Evolutionary conservation across 352 stramenopile species (phyloP).

Genomic region (Globisporangium viniferum): DNA sequence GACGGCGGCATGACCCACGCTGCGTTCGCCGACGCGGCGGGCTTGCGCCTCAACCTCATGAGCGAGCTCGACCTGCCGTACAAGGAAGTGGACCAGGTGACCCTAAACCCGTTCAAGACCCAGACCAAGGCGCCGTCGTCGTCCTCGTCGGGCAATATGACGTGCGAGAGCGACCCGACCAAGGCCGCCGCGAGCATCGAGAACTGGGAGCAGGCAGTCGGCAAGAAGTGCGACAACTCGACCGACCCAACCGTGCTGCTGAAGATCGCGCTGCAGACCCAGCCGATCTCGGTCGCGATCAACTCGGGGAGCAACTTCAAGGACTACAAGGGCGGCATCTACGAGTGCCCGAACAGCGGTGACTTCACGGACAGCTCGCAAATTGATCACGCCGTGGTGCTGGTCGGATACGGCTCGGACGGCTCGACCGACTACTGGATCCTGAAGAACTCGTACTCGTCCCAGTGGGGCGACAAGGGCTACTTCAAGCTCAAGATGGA

Average conservation of each 20-base stretch:
- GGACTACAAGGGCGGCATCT: slow-evolving; percentile 76
- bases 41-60: slow-evolving; percentile 46
- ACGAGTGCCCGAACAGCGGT: slow-evolving; percentile 67
- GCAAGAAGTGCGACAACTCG: slow-evolving; percentile 47
- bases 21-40: slow-evolving; percentile 70
- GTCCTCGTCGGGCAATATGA: slow-evolving; percentile 24
- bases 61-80: slow-evolving; percentile 68
- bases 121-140: slow-evolving; percentile 9
- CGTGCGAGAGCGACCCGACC: slow-evolving; percentile 32
- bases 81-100: slow-evolving; percentile 38
- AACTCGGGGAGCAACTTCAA: slow-evolving; percentile 79
- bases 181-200: slow-evolving; percentile 59
- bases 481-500: slow-evolving; percentile 65
- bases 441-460: slow-evolving; percentile 81
- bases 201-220: slow-evolving; percentile 66
- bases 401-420: slow-evolving; percentile 66
- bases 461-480: slow-evolving; percentile 66
- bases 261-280: slow-evolving; percentile 61
- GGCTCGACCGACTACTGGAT: slow-evolving; percentile 64
- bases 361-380: slow-evolving; percentile 53
- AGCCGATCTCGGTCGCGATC: slow-evolving; percentile 75
- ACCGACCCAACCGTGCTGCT: slow-evolving; percentile 58
- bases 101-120: slow-evolving; percentile 25
- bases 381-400: slow-evolving; percentile 71
- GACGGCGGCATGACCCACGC: slow-evolving; percentile 82